Conservation (phyloP, 805 yeast species). For the Wilhelminamyces savonicus region DNA sequence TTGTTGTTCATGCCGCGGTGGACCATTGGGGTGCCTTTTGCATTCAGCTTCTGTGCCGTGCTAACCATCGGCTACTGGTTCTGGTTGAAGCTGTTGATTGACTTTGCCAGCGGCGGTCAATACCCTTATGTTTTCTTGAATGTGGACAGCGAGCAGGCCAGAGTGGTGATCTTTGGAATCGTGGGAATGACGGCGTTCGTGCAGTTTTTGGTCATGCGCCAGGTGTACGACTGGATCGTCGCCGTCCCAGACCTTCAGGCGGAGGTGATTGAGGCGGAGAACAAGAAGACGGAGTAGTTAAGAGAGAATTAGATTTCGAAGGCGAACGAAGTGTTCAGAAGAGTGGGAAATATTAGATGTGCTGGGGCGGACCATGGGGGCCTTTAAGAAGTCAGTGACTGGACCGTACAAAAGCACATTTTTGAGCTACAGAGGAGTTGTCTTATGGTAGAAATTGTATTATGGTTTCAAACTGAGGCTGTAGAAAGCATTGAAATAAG, state of each 20-base stretch:
- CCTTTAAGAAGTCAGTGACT: too few relatives aligned
- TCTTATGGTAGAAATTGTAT: too few relatives aligned
- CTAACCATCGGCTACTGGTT: conserved; percentile 49
- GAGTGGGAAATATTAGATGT: too few relatives aligned
- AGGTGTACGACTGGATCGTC: conserved; percentile 16
- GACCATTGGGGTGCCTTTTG: conserved; percentile 25
- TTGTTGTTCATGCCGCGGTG: conserved; percentile 45
- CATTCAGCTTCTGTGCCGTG: conserved; percentile 30
- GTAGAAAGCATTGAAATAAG: too few relatives aligned
- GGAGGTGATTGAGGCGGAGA: conserved; percentile 3
- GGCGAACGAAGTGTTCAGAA: too few relatives aligned
- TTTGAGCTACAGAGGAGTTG: too few relatives aligned
- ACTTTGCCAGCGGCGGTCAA: conserved; percentile 37
- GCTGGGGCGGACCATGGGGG: too few relatives aligned
- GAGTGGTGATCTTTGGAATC: conserved; percentile 42
- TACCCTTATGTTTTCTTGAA: conserved; percentile 70
- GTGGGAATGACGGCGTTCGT: conserved; percentile 32
- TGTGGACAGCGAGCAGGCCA: conserved; percentile 36
- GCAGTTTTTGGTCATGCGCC: conserved; percentile 23
- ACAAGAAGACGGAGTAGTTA: conserved; percentile 1
- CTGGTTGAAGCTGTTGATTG: conserved; percentile 43
- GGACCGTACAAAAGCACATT: too few relatives aligned
- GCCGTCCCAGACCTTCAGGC: conserved; percentile 4
- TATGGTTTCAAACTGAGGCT: too few relatives aligned
- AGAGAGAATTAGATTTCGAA: too few relatives aligned